phyloP scores from a whole-genome alignment of 1,139 yeast species.

The Lipomyces yarrowii region DNA sequence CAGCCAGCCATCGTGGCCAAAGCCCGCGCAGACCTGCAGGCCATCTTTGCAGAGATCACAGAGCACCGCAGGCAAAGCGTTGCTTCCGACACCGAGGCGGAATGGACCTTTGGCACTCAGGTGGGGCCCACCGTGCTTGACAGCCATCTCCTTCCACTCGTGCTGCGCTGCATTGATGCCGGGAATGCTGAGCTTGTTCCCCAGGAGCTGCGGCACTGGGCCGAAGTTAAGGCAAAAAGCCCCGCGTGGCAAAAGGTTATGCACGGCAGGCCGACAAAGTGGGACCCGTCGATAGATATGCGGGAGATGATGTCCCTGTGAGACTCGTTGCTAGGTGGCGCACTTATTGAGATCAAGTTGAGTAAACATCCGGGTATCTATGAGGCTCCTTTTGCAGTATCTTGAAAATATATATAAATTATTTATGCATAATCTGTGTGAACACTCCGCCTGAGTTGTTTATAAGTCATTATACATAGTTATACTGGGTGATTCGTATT shows the following conservation, averaged over 20 bases:
- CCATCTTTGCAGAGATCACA: background rate
- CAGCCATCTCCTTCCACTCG: constrained; percentile 1
- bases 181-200: constrained; percentile 1
- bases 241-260: background rate
- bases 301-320: background rate
- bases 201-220: constrained; percentile 1
- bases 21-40: background rate
- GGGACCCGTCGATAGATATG: background rate
- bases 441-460: too few relatives aligned
- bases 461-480: too few relatives aligned
- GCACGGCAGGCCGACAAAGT: background rate
- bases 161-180: constrained; percentile 1
- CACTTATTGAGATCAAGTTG: too few relatives aligned
- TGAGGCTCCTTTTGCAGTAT: too few relatives aligned
- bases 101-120: constrained; percentile 2
- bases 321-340: background rate
- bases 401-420: too few relatives aligned
- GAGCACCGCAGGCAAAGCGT: background rate
- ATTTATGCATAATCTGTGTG: too few relatives aligned
- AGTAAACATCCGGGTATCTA: too few relatives aligned
- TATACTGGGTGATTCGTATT: too few relatives aligned
- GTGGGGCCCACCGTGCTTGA: background rate
- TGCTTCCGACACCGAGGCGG: background rate
- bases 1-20: constrained; percentile 1
- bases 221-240: background rate